Base-by-base conservation (phyloP, 192 early-diverging fungal species). In the Chytriomyces sp. region DNA sequence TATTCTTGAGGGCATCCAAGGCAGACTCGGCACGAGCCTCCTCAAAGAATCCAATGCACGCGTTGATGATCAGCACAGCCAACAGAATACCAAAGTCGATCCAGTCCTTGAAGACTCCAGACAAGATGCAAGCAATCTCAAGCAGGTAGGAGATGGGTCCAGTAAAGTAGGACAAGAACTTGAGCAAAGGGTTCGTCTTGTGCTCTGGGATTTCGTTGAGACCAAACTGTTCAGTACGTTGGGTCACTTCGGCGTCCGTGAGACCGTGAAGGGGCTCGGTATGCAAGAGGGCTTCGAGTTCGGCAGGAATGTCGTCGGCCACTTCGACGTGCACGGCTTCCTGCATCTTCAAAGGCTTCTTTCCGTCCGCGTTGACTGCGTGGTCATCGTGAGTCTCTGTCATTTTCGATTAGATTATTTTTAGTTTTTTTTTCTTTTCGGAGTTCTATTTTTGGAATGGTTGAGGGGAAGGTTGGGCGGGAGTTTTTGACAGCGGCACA, bases 11-110 rank as follows among this genome's bases (percentile, higher is more conserved):
- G 26, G 95, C 95, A 83, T 97, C 95, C 75, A 97, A 87, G 62
- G 95, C 95, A 11, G 91, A 91, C 71, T 96, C 95, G 50, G 95
- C 95, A 83, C 93, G 93, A 67, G 94, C 91, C 84, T 97, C 95
- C 81, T 97, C 95, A 67, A 93, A 86, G 75, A 86, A 97, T 49
- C 95, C 95, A 78, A 97, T 96, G 81, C 85, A 81, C 43, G 95
- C 91, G 85, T 97, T 97, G 71, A 86, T 90, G 47, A 96, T 50
- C 76, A 97, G 81, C 20, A 97, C 87, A 62, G 93, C 77, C 24
- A 95, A 76, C 62, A 97, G 91, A 84, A 93, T 94, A 61, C 91
- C 91, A 77, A 94, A 93, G 77, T 95, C 94, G 67, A 87, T 84
- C 93, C 94, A 95, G 77, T 96, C 91, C 4, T 91, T 90, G 57